Conservation (phyloP, 116 monocot genomes). For the Trichopus zeylanicus region DNA sequence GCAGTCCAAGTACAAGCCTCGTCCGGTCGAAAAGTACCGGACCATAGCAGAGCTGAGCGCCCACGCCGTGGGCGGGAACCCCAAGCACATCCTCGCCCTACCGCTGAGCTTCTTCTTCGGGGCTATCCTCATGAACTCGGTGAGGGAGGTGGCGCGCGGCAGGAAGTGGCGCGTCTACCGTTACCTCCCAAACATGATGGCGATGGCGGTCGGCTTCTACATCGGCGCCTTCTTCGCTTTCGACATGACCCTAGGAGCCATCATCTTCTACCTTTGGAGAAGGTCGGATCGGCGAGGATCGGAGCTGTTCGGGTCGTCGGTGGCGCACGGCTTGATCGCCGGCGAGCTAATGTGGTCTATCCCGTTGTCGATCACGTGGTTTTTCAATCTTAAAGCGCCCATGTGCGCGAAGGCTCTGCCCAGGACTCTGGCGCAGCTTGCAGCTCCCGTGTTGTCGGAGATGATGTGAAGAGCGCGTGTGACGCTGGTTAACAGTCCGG, state of each 20-base stretch:
- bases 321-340: neutral
- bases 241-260: neutral
- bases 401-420: no score
- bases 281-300: neutral
- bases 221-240: neutral
- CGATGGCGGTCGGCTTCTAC: neutral
- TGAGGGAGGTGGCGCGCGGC: neutral
- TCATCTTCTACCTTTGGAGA: neutral
- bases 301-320: neutral
- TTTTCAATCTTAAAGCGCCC: no score
- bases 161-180: neutral
- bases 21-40: neutral
- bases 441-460: no score
- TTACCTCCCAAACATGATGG: neutral
- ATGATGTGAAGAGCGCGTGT: no score
- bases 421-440: no score
- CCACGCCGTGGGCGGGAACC: neutral
- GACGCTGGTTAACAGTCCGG: no score
- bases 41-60: neutral
- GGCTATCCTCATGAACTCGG: neutral
- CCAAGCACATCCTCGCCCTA: neutral
- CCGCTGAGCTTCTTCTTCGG: neutral
- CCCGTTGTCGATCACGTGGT: no score
- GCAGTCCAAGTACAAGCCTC: no score
- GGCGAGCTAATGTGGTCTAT: no score